A percentile compares a stretch with the other conserved stretches of the same genome.
Conservation (phyloP, 352 stramenopile genomes). For the Globisporangium parvum region DNA sequence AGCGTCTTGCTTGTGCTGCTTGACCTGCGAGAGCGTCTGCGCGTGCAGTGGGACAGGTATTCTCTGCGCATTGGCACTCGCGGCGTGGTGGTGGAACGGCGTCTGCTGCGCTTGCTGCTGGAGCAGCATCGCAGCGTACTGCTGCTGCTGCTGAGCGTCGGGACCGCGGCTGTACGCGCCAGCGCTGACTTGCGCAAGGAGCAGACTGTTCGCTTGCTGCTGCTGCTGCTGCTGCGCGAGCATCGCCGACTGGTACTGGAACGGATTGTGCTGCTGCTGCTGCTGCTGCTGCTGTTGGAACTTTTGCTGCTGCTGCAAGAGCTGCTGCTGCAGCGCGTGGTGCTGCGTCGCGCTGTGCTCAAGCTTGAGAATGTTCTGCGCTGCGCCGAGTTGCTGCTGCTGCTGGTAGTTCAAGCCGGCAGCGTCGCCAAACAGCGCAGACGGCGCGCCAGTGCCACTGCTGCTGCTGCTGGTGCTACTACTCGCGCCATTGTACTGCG, state of each 20-base stretch:
- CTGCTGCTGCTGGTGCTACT: background rate
- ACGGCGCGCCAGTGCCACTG: conserved; percentile 12
- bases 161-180: conserved; percentile 4
- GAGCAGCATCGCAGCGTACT: conserved; percentile 61
- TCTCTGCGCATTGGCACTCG: conserved; percentile 26
- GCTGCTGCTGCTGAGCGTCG: conserved; percentile 33
- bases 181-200: conserved; percentile 30
- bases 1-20: conserved; percentile 50
- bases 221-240: conserved; percentile 24
- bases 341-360: conserved; percentile 33
- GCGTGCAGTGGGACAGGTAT: conserved; percentile 26
- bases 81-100: conserved; percentile 14
- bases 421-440: conserved; percentile 7
- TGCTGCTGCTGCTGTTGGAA: conserved; percentile 55
- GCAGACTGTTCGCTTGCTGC: conserved; percentile 32
- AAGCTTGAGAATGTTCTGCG: conserved; percentile 25
- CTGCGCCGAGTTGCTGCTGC: conserved; percentile 13
- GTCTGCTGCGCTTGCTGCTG: conserved; percentile 33
- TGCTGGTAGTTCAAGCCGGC: conserved; percentile 12
- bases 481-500: conserved; percentile 10
- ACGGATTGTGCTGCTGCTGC: conserved; percentile 44
- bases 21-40: conserved; percentile 40
- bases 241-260: conserved; percentile 44
- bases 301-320: conserved; percentile 49
- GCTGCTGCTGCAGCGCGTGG: conserved; percentile 43